phyloP scores from a whole-genome alignment of 2,329 filamentous ascomycete species.

The Trichoderma sp. region DNA sequence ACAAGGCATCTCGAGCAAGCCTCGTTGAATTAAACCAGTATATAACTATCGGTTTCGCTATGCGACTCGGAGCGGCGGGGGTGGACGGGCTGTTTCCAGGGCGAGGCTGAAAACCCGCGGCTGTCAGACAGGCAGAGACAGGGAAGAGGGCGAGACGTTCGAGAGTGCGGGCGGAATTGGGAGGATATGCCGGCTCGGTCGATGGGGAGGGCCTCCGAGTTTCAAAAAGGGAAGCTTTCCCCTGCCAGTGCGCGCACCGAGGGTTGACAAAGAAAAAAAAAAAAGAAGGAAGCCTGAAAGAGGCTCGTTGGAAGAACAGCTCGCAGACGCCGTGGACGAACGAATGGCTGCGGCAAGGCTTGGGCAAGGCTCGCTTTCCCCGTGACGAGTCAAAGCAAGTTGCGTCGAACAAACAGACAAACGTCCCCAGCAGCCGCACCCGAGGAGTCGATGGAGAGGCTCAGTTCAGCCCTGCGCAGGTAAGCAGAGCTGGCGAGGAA shows the following conservation, averaged over 20 bases:
- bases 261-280: background rate
- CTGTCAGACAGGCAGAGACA: background rate
- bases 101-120: conserved; percentile 1
- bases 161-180: background rate
- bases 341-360: conserved; percentile 6
- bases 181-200: background rate
- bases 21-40: conserved; percentile 23
- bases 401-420: conserved; percentile 7
- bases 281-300: background rate
- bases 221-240: background rate
- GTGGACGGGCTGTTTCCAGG: background rate
- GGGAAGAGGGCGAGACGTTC: background rate
- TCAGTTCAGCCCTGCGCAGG: conserved; percentile 3
- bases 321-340: background rate
- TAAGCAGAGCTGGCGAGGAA: conserved; percentile 7
- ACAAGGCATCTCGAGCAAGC: conserved; percentile 38
- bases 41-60: background rate
- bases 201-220: background rate
- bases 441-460: background rate
- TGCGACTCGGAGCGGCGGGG: conserved; percentile 15
- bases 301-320: conserved; percentile 4
- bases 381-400: background rate
- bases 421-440: conserved; percentile 15
- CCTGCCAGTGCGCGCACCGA: background rate
- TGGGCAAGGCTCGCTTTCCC: conserved; percentile 11